Evolutionary conservation across 176 grass and related monocot species (phyloP), one percentile per base, ranked within the genome.

Genomic region (Pontederia paniculata): DNA sequence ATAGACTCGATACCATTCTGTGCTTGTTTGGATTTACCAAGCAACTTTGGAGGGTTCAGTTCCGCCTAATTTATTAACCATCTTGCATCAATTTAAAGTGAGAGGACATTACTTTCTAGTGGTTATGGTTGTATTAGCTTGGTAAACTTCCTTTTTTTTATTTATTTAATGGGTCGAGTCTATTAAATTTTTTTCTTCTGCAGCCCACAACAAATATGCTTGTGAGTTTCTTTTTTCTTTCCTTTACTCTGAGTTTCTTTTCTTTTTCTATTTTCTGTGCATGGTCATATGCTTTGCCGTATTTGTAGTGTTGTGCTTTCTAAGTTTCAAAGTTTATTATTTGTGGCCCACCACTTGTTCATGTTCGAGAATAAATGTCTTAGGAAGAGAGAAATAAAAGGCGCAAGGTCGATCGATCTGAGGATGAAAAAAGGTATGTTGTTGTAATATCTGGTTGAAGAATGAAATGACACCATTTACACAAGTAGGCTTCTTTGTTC

Each of bases 341-440:
- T 17, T 63, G 28, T 10, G 17, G 28, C 7, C 1, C 28, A 48
- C 25, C 71, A 49, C 50, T 73, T 85, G 13, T 43, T 69, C 74
- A 12, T 74, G 9, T 72, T 17, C 14, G 70, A 72, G 2, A 20
- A 13, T 25, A 52, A 13, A 41, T 11, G 7, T 42, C 28, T 43
- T 21, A 96, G 90, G 90, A 89, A 70, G 90, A 81, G 66, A 96
- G 81, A 78, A 82, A 86, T 66, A 89, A 84, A 68, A 86, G 65
- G 52, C 70, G 71, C 19, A 96, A 86, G 76, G 57, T 78, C 25
- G 85, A 77, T 54, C 73, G 60, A 62, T 18, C 58, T 50, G 85
- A 86, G 60, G 57, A 75, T 64, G 85, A 86, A 21, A 79, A 71
- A 72, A 82, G 81, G 88, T 84, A 64, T 48, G 66, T 62, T 50